phyloP scores from a whole-genome alignment of 2,329 filamentous ascomycete species.

The Pseudogymnoascus pannorum region DNA sequence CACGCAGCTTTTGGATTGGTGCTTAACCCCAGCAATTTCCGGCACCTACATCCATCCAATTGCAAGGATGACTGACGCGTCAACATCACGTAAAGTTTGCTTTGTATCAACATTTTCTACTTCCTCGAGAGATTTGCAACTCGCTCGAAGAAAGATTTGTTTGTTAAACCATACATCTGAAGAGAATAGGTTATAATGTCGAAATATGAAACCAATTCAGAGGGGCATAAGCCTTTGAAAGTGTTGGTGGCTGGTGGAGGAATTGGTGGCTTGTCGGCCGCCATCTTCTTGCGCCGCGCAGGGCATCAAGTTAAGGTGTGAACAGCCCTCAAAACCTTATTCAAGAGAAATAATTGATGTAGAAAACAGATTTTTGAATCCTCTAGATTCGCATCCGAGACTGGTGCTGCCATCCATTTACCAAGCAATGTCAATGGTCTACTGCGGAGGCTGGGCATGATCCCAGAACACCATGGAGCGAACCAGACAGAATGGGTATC shows the following conservation, averaged over 20 bases:
- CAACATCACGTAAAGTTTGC: neutral
- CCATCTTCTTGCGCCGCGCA: conserved; percentile 44
- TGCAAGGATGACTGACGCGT: neutral
- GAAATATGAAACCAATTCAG: neutral
- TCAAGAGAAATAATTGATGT: neutral
- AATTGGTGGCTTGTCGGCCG: conserved; percentile 43
- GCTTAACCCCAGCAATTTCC: neutral
- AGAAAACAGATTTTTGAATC: conserved; percentile 46
- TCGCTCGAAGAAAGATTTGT: neutral
- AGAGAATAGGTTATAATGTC: neutral
- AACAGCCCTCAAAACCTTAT: neutral
- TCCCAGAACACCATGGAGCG: conserved; percentile 34
- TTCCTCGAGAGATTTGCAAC: neutral
- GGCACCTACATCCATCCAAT: neutral
- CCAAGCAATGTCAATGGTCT: conserved; percentile 55
- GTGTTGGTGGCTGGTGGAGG: conserved; percentile 24
- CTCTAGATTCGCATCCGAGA: conserved; percentile 47
- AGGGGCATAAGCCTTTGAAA: neutral
- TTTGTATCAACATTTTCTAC: neutral
- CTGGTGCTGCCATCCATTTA: conserved; percentile 55
- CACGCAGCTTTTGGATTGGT: neutral
- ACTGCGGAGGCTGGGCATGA: conserved; percentile 39
- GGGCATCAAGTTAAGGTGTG: conserved; percentile 38
- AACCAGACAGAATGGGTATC: conserved; percentile 24
- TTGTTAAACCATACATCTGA: neutral